Evolutionary conservation across 352 stramenopile species (phyloP).

Genomic region (Thraustochytrium striatum): DNA sequence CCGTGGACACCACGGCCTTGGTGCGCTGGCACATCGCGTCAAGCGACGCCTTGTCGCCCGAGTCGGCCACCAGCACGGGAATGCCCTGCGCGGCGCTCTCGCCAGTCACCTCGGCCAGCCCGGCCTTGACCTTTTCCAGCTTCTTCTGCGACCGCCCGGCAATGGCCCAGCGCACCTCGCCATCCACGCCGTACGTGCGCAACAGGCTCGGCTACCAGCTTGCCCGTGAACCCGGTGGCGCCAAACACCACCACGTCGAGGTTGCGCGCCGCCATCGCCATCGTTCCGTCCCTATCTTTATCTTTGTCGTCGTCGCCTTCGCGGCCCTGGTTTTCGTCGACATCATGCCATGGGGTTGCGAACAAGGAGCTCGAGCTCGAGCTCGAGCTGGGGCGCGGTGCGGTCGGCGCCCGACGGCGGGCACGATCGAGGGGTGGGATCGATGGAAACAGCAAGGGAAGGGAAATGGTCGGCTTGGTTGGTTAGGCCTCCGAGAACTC

Average conservation of each 20-base stretch:
- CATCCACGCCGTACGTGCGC: conserved; percentile 10
- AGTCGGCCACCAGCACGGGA: conserved; percentile 31
- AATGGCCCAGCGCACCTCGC: conserved; percentile 46
- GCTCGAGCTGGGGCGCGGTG: too few relatives aligned
- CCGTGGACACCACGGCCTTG: conserved; percentile 61
- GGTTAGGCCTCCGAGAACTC: conserved; percentile 75
- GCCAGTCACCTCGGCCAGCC: conserved; percentile 43
- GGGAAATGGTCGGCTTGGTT: too few relatives aligned
- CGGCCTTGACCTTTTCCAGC: conserved; percentile 11
- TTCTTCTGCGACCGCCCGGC: conserved; percentile 40
- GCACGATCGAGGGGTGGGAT: too few relatives aligned
- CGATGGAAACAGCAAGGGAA: too few relatives aligned
- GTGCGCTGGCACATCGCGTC: conserved; percentile 60
- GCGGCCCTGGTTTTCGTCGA: too few relatives aligned
- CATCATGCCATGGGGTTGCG: too few relatives aligned
- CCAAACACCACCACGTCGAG: conserved; percentile 57
- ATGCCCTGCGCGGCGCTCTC: conserved; percentile 52
- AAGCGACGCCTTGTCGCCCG: conserved; percentile 47
- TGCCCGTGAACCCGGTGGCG: conserved; percentile 50
- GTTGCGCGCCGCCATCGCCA: conserved; percentile 8
- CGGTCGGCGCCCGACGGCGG: too few relatives aligned
- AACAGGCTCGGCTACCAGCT: conserved; percentile 32
- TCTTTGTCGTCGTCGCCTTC: too few relatives aligned
- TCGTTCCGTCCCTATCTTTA: neutral
- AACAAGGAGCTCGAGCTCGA: too few relatives aligned